phyloP scores from a whole-genome alignment of 192 early-diverging fungal species.

The Coemansia sp. region DNA sequence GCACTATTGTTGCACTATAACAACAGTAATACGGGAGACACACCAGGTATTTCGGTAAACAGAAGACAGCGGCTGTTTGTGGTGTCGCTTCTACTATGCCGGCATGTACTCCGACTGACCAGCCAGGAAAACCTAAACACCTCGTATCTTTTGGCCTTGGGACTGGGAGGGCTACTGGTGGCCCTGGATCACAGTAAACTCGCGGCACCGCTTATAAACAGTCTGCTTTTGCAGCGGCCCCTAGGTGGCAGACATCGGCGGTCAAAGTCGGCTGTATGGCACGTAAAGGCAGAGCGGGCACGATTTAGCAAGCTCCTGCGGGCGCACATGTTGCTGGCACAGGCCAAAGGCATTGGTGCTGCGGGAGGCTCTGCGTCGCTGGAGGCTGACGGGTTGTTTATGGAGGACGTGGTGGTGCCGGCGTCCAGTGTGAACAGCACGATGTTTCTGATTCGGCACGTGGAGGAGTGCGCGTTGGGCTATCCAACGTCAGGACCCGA shows the following conservation, averaged over 20 bases:
- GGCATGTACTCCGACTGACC: too few species aligned
- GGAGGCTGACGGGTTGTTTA: constrained; percentile 16
- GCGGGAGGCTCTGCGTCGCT: not conserved
- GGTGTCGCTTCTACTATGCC: too few species aligned
- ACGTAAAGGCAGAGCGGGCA: constrained; percentile 25
- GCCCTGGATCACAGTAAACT: too few species aligned
- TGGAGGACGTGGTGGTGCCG: constrained; percentile 20
- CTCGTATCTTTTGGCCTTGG: too few species aligned
- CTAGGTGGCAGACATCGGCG: not conserved
- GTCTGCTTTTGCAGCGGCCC: too few species aligned
- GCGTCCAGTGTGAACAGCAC: constrained; percentile 18
- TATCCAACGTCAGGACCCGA: not conserved
- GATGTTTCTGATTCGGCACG: constrained; percentile 22
- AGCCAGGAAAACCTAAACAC: too few species aligned
- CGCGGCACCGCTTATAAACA: too few species aligned
- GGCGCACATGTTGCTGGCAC: constrained; percentile 30
- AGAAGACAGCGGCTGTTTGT: too few species aligned
- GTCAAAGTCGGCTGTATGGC: not conserved
- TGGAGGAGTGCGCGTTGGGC: constrained; percentile 12
- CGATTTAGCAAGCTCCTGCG: constrained; percentile 24
- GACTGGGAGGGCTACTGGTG: too few species aligned
- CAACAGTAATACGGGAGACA: too few species aligned
- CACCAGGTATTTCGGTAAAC: too few species aligned
- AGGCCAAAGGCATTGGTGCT: not conserved
- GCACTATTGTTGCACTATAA: too few species aligned